Base-by-base conservation (phyloP, 345 rosid species). In the Camelina sativa region DNA sequence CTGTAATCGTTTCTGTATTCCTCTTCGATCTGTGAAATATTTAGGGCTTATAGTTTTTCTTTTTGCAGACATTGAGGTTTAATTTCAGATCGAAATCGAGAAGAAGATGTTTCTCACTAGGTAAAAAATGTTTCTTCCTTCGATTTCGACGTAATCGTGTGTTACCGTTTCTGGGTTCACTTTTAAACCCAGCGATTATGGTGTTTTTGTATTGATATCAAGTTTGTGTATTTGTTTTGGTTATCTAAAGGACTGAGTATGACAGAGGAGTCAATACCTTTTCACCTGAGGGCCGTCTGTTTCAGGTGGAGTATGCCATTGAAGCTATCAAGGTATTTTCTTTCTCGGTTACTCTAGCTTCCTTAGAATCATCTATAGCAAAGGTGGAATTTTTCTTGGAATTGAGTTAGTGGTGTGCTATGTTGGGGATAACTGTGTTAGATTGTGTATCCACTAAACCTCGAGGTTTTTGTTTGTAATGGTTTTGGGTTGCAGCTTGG, bases 201-300 rank as follows among this genome's bases (percentile, higher is more conserved):
- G 40, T 70, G 46, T 10, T 47, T 8, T 47, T 8, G 16, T 44
- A 7, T n/a, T 69, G 25, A 20, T 46, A n/a, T 28, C 46, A 6
- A 16, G 8, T 46, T 55, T 34, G 37, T 34, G 37, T 34, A 3
- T 41, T 50, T 37, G 30, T 40, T 3, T 44, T 16, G 66, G 17
- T 67, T 50, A 44, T 9, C 55, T 15, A 28, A 79, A 92, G 98
- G 91, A 92, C 95, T 23, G 98, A 92, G 91, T 92, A 92, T 75
- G 98, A 92, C 62, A 84, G 98, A 80, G 96, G 98, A 67, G 98
- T 92, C 37, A 92, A 92, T 85, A 92, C 98, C 54, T 92, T 92
- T 85, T 92, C 98, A 65, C 96, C 98, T 0, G 96, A 92, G 79
- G 98, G 98, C 15, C 74, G 98, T 73, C 79, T 92, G 62, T 92